Percentiles rank a stretch among this genome's conserved stretches.
Conservation (phyloP, 1,284 basidiomycete species). For the Trametes pubescens region DNA sequence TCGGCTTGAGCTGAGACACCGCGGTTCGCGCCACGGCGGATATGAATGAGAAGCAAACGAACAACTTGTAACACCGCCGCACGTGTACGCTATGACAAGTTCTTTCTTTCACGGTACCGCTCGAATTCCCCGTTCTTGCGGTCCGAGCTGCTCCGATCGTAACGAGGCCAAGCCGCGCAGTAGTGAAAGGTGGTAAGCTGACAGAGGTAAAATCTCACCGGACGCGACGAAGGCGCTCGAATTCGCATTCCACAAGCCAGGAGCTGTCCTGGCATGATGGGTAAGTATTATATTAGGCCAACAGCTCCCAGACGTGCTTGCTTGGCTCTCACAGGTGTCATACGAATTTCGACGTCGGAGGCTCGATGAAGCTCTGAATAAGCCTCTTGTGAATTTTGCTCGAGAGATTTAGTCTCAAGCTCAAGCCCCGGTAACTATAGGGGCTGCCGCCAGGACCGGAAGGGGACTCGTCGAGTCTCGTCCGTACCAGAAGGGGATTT, state of each 20-base stretch:
- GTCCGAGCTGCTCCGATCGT: too few species aligned
- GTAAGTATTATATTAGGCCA: background rate
- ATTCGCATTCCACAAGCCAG: background rate
- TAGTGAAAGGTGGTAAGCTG: too few species aligned
- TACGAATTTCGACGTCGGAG: background rate
- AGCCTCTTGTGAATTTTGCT: background rate
- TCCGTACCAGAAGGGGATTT: background rate
- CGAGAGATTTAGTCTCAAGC: background rate
- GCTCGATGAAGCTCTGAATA: too few species aligned
- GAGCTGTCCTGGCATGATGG: background rate
- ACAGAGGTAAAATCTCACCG: too few species aligned
- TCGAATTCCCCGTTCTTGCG: too few species aligned
- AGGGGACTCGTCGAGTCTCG: background rate
- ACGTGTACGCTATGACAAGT: background rate
- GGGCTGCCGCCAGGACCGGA: background rate
- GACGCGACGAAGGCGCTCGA: background rate
- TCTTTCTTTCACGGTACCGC: background rate
- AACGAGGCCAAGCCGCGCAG: too few species aligned
- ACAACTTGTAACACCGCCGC: background rate
- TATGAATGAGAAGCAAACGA: background rate
- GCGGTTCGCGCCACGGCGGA: background rate
- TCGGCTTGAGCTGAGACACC: background rate
- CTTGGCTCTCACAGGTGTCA: background rate
- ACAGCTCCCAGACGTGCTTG: background rate
- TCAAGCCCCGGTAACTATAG: constrained; percentile 1